A percentile compares a stretch with the other conserved stretches of the same genome.
These are phyloP conservation scores for Cladophialophora exuberans DNA, from an alignment of 2,329 filamentous ascomycete species.

Conservation along the genomic window DNA sequence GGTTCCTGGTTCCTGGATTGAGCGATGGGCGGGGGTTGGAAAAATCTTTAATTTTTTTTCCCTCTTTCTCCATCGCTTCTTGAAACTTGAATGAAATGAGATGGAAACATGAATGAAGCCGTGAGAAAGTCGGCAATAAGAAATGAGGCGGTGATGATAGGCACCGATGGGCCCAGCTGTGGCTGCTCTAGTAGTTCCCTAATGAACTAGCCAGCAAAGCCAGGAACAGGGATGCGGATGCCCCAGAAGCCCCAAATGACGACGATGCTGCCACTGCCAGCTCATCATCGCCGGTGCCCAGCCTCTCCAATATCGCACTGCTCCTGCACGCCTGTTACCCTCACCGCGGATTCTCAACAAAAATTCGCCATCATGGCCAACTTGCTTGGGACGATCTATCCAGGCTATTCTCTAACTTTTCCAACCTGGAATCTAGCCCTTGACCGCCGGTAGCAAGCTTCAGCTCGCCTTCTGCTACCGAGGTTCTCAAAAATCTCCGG, in stretches of 20 bases:
- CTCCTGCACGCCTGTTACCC: no score
- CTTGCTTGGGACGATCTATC: background rate
- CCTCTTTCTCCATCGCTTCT: background rate
- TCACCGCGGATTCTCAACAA: no score
- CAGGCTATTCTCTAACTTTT: conserved; percentile 11
- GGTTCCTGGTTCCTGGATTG: conserved; percentile 18
- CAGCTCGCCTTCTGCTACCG: conserved; percentile 2
- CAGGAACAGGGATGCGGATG: conserved; percentile 9
- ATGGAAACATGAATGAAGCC: background rate
- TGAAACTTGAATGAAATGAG: conserved; percentile 5
- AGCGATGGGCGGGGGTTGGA: no score
- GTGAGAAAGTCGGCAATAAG: background rate
- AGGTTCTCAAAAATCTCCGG: background rate
- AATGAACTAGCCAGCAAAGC: background rate
- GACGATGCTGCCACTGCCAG: conserved; percentile 13
- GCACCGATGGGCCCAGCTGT: background rate
- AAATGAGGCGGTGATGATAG: background rate
- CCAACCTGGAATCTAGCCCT: conserved; percentile 3
- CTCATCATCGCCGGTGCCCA: conserved; percentile 22
- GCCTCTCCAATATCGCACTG: conserved; percentile 16
- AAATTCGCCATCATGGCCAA: conserved; percentile 23
- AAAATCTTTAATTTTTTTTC: background rate
- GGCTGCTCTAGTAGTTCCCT: background rate
- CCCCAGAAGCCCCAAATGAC: conserved; percentile 18
- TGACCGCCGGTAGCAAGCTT: conserved; percentile 14